Base-by-base conservation (phyloP, 495 filamentous ascomycete genomes). In the Aspergillus cavernicola region DNA sequence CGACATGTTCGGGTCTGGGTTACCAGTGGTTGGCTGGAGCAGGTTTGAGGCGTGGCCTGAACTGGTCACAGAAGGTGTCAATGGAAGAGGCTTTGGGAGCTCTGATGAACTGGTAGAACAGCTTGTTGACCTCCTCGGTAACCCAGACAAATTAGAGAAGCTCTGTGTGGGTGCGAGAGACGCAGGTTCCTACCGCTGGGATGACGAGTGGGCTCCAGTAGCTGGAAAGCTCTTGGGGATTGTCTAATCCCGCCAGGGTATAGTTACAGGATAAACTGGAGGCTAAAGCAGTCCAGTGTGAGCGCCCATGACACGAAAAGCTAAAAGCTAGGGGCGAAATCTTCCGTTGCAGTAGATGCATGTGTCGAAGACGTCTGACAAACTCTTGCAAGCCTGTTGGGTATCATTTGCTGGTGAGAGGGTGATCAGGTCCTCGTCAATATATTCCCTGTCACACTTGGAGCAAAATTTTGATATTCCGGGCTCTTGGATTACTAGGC, bases 1-100 rank as follows among this genome's bases (percentile, higher is more conserved):
- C 6, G 93, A 99, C 61, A 93, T 99, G 89, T 96, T 97, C 63
- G 93, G 93, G 0, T 86, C 90, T 0, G 93, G 93, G 0, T 69
- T 99, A 45, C 93, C 93, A 0, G 95, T 99, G 4, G 86, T 84
- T 2, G 93, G 90, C 18, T 96, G 90, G 80, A 77, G 72, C 18
- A 79, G 77, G 7, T 97, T 92, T 59, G 82, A 90, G 65, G 89
- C 89, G 44, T 96, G 92, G 81, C 78, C 81, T 16, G 92, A 97
- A 71, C 69, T 97, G 46, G 88, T 96, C 3, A 85, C 77, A 18
- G 89, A 96, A 61, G 87, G 86, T n/a, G 76, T 84, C 16, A 97
- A 96, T 65, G 92, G 92, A 11, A 72, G 76, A 48, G 89, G 91
- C 8, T 97, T 97, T 61, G 79, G 80, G 52, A 88, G 77, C 55